Percentiles rank a stretch among this genome's conserved stretches.
phyloP scores from a whole-genome alignment of 2,329 filamentous ascomycete species.

The Trichoderma sp. region DNA sequence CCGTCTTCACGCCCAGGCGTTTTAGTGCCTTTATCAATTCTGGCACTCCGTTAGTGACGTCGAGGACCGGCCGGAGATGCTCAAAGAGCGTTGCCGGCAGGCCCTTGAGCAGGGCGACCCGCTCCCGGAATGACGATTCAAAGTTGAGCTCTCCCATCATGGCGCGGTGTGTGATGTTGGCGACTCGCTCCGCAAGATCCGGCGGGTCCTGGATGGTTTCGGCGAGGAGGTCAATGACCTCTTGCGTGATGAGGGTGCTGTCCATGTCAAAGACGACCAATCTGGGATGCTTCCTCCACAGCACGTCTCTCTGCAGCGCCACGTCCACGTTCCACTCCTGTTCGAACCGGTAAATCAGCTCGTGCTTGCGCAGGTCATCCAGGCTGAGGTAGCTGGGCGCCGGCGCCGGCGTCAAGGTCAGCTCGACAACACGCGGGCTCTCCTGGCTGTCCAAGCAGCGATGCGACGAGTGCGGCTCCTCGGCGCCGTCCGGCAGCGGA shows the following conservation, averaged over 20 bases:
- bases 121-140: slow-evolving; percentile 75
- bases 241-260: slow-evolving; percentile 93
- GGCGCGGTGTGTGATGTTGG: slow-evolving; percentile 85
- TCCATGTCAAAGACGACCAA: slow-evolving; percentile 99
- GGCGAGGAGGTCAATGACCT: slow-evolving; percentile 95
- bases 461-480: slow-evolving; percentile 61
- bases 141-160: slow-evolving; percentile 98
- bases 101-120: slow-evolving; percentile 79
- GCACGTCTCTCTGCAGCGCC: slow-evolving; percentile 70
- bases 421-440: slow-evolving; percentile 65
- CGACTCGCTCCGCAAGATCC: slow-evolving; percentile 78
- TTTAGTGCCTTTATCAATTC: slow-evolving; percentile 75
- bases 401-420: slow-evolving; percentile 63
- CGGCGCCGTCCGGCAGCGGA: slow-evolving; percentile 54
- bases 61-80: slow-evolving; percentile 71
- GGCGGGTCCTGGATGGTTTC: slow-evolving; percentile 68
- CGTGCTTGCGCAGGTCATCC: slow-evolving; percentile 73
- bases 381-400: slow-evolving; percentile 65
- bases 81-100: slow-evolving; percentile 79
- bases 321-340: slow-evolving; percentile 88
- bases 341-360: slow-evolving; percentile 81
- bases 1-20: slow-evolving; percentile 79
- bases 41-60: slow-evolving; percentile 78
- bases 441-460: slow-evolving; percentile 63
- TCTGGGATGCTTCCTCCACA: slow-evolving; percentile 78